Evolutionary conservation across 2,329 filamentous ascomycete species (phyloP).

Genomic region (Pseudonectria foliicola): DNA sequence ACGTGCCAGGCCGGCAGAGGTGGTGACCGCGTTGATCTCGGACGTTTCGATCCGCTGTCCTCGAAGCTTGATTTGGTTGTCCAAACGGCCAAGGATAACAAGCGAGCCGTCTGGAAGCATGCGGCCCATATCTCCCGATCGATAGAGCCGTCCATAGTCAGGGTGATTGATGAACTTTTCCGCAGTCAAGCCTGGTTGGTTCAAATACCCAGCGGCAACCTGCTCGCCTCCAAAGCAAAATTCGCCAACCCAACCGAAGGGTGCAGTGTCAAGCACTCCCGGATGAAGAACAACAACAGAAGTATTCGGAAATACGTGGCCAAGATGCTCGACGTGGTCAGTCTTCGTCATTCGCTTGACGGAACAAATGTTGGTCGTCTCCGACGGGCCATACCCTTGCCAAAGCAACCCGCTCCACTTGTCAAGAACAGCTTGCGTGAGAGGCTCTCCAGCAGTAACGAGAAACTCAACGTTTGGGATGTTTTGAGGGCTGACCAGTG

Average conservation of each 20-base stretch:
- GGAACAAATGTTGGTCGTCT: slow-evolving; percentile 83
- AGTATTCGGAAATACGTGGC: slow-evolving; percentile 65
- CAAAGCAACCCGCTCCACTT: slow-evolving; percentile 65
- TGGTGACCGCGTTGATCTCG: slow-evolving; percentile 62
- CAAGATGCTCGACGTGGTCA: slow-evolving; percentile 69
- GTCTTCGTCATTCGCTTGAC: slow-evolving; percentile 53
- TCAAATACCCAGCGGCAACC: slow-evolving; percentile 68
- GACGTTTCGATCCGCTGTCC: slow-evolving; percentile 73
- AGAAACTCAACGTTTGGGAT: slow-evolving; percentile 68
- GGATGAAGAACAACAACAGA: slow-evolving; percentile 58
- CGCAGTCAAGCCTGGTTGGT: slow-evolving; percentile 53
- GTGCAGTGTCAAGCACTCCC: slow-evolving; percentile 45
- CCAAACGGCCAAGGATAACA: slow-evolving; percentile 63
- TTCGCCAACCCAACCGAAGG: slow-evolving; percentile 69
- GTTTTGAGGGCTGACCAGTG: slow-evolving; percentile 60
- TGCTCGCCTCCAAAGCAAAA: slow-evolving; percentile 83
- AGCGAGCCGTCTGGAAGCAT: slow-evolving; percentile 72
- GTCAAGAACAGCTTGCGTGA: slow-evolving; percentile 64
- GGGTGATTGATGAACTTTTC: slow-evolving; percentile 65
- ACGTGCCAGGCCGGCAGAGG: slow-evolving; percentile 42
- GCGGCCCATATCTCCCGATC: slow-evolving; percentile 74
- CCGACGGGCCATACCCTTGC: slow-evolving; percentile 78
- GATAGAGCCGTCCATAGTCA: slow-evolving; percentile 65
- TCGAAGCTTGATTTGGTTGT: slow-evolving; percentile 75
- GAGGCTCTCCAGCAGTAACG: slow-evolving; percentile 72